Conservation (phyloP, 495 filamentous ascomycete genomes). For the Neurospora sp. region DNA sequence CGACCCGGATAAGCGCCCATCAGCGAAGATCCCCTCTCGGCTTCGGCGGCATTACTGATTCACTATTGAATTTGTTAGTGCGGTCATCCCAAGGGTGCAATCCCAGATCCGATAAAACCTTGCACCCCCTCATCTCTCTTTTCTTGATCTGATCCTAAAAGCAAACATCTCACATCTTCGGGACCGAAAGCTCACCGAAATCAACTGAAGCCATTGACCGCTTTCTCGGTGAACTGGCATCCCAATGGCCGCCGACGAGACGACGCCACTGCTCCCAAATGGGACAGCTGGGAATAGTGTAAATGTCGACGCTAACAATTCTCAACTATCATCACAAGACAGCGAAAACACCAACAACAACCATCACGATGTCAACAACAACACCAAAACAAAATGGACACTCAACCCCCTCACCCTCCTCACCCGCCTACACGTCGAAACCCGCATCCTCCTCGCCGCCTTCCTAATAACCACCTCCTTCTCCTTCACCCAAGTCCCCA, state of each 20-base stretch:
- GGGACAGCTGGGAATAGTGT: not conserved
- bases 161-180: not conserved
- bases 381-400: not conserved
- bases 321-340: not conserved
- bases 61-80: not conserved
- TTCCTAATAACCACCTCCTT: constrained; percentile 48
- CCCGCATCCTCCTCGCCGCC: constrained; percentile 38
- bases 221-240: not conserved
- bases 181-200: not conserved
- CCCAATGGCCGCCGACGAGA: not conserved
- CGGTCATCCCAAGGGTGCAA: not conserved
- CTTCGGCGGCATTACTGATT: not conserved
- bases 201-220: not conserved
- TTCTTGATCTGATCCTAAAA: not conserved
- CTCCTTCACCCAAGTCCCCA: constrained; percentile 48
- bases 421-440: constrained; percentile 18
- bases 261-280: not conserved
- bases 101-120: not conserved
- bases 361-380: not conserved
- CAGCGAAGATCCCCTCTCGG: not conserved
- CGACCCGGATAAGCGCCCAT: not conserved
- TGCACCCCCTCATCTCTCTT: not conserved
- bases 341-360: not conserved
- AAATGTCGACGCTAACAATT: not conserved
- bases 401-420: not conserved